Base-by-base conservation (phyloP, 2,329 filamentous ascomycete genomes). In the Calonectria pauciramosa region DNA sequence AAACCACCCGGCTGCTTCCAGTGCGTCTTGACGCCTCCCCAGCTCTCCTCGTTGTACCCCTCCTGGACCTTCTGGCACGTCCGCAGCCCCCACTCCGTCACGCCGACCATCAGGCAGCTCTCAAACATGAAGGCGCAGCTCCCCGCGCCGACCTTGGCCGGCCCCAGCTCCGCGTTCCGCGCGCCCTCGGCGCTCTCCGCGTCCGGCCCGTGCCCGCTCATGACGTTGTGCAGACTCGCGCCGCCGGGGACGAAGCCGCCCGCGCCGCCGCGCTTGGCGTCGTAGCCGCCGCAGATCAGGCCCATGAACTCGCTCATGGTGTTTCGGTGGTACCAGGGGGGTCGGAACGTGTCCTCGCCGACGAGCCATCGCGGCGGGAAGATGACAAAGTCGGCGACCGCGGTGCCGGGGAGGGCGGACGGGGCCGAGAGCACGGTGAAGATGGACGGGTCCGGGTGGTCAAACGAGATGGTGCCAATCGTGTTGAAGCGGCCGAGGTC, bases 41-140 rank as follows among this genome's bases (percentile, higher is more conserved):
- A 98, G 83, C 94, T 96, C 87, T 97, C 94, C 72, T 93, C 91
- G 82, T 92, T 96, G 82, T 97, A 97, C 71, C 91, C 91, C 77
- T 91, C 88, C 86, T 91, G 90, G 20, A 91, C 88, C 83, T 90
- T 90, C 77, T 86, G 83, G 70, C 89, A 96, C 75, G 91, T 89
- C 77, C 85, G 84, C 75, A 91, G 84, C 2, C 93, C 93, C 93
- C 93, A 95, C 72, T 93, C 90, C 1, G 93, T 94, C 34, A 95
- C 93, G 1, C 93, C 93, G 2, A 94, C 89, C 91, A 94, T 93
- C 70, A 94, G 81, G 70, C 89, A 92, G 77, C 90, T 93, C 87
- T 93, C 92, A 79, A 93, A 93, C 92, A 93, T 93, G 79, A 93
- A 93, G 0, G 92, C 92, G 80, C 91, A 92, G 80, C 91, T 92